Evolutionary conservation across 2,329 filamentous ascomycete genomes (phyloP).

Genomic region (Colletotrichum horii): DNA sequence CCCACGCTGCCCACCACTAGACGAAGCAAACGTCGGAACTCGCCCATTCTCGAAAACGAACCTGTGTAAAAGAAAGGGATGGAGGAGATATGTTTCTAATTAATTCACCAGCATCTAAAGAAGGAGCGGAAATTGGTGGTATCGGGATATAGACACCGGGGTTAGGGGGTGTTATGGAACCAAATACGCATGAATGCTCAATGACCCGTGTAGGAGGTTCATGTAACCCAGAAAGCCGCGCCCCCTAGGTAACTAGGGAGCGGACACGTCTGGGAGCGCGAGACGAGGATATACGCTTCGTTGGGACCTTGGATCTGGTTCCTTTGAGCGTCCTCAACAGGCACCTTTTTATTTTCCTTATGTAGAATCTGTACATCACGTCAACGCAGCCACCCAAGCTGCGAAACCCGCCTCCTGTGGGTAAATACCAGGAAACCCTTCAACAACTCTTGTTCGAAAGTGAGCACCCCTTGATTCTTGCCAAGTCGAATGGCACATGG

Average conservation of each 20-base stretch:
- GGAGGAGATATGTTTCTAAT: neutral
- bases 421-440: conserved; percentile 17
- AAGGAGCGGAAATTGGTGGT: conserved; percentile 11
- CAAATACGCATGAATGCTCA: conserved; percentile 11
- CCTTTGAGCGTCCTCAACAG: neutral
- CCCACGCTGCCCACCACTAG: conserved; percentile 64
- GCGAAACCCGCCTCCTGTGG: conserved; percentile 18
- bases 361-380: conserved; percentile 26
- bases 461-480: neutral
- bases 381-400: conserved; percentile 14
- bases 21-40: conserved; percentile 5
- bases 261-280: neutral
- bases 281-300: neutral
- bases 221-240: neutral
- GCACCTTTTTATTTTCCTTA: conserved; percentile 22
- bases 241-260: neutral
- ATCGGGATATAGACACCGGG: conserved; percentile 14
- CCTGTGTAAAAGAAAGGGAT: neutral
- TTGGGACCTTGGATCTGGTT: conserved; percentile 1
- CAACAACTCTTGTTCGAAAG: neutral
- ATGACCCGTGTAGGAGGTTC: conserved; percentile 13
- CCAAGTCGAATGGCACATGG: neutral
- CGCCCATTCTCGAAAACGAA: neutral
- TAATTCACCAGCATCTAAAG: conserved; percentile 21
- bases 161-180: conserved; percentile 3